Evolutionary conservation across 2,329 filamentous ascomycete genomes (phyloP), one percentile per base, ranked within the genome.

Genomic region (Hypoxylon sp.): DNA sequence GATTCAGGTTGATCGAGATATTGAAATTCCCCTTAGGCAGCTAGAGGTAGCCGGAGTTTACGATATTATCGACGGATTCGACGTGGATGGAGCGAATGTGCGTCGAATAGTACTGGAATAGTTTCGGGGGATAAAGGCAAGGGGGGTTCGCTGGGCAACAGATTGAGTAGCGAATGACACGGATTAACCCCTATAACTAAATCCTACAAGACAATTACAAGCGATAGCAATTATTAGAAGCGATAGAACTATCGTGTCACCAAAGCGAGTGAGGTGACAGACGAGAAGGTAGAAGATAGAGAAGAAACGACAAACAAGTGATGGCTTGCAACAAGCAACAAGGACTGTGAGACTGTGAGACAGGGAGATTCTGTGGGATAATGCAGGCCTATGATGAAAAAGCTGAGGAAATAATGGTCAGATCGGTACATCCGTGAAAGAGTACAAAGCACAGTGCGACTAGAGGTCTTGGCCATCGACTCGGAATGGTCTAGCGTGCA

Each of bases 231-330:
- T 68, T 65, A 75, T 72, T 73, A 75, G 72, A 74, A 75, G 73
- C 70, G 72, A 77, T 74, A 75, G 74, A 73, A 74, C 70, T 68
- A 71, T 74, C 74, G 80, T 80, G 75, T 80, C 81, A 82, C 83
- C 83, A 83, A 80, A 88, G 82, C 86, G 87, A 89, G 81, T 85
- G 87, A 88, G 82, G 82, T 79, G 79, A 80, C 61, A 57, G 68
- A 72, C 66, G 59, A 69, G 58, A 65, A 63, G 64, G 67, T 63
- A 71, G 67, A 67, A 74, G 60, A 70, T 65, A 46, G 54, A 69
- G 60, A 67, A 64, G 51, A 67, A 68, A 48, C 50, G 61, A 67
- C 37, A 63, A 61, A 16, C 23, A 53, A 52, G 58, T 50, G 59
- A 62, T 45, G 37, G 46, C 54, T 62, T 57, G 54, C 32, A 59